Evolutionary conservation across 2,329 filamentous ascomycete genomes (phyloP).

Genomic region (Talaromyces sp.): DNA sequence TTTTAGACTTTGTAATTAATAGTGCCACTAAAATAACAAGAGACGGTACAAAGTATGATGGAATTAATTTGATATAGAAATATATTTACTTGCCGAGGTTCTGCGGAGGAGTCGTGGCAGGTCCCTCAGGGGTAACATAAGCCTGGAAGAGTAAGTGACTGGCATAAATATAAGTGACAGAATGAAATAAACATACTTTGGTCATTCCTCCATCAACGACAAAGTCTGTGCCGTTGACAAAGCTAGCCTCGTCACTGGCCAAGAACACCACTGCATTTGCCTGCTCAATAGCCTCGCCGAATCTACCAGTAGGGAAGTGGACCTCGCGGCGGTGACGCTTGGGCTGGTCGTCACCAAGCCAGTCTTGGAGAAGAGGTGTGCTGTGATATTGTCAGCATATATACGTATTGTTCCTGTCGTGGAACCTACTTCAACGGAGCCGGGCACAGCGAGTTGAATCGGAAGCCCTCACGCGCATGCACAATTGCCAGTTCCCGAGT

Average conservation of each 20-base stretch:
- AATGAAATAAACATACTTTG: slow-evolving; percentile 48
- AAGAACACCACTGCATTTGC: slow-evolving; percentile 44
- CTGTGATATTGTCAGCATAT: slow-evolving; percentile 27
- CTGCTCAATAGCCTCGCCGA: slow-evolving; percentile 91
- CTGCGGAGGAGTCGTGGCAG: slow-evolving; percentile 48
- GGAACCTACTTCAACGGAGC: slow-evolving; percentile 68
- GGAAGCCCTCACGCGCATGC: slow-evolving; percentile 80
- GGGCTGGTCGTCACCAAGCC: slow-evolving; percentile 78
- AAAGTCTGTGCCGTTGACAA: slow-evolving; percentile 62
- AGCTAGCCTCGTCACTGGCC: slow-evolving; percentile 15
- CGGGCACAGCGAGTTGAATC: slow-evolving; percentile 88
- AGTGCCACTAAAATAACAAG: neutral
- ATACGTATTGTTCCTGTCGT: neutral
- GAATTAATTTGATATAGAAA: neutral
- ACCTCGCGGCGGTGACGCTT: slow-evolving; percentile 81
- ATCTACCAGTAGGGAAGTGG: slow-evolving; percentile 82
- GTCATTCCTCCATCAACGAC: slow-evolving; percentile 95
- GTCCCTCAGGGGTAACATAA: slow-evolving; percentile 63
- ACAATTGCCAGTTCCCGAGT: slow-evolving; percentile 89
- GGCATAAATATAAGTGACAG: neutral
- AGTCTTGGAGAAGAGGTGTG: slow-evolving; percentile 86
- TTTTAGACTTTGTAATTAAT: neutral
- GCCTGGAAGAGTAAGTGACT: slow-evolving; percentile 40
- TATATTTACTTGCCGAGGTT: slow-evolving; percentile 34
- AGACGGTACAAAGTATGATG: neutral